A percentile compares a stretch with the other conserved stretches of the same genome.
These are phyloP conservation scores for Lactifluus echinatus DNA, from an alignment of 768 basidiomycete genomes.

Conservation along the genomic window DNA sequence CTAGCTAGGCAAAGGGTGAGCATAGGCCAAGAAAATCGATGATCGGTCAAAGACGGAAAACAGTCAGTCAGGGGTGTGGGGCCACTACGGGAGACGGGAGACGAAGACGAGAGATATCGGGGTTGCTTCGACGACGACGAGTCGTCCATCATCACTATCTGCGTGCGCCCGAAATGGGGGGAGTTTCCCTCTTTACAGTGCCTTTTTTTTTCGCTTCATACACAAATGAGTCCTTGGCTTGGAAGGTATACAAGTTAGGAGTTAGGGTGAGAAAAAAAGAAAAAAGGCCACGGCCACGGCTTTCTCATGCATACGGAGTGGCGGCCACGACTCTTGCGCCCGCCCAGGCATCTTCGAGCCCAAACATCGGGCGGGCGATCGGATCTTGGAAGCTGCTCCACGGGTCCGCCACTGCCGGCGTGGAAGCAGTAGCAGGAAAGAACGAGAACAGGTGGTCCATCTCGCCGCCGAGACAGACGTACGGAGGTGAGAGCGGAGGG, in stretches of 20 bases:
- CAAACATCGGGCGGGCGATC: constrained; percentile 1
- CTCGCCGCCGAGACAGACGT: neutral
- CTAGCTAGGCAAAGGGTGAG: neutral
- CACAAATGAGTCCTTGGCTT: too few species aligned
- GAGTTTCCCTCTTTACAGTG: neutral
- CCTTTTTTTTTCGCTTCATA: too few species aligned
- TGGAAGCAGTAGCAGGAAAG: neutral
- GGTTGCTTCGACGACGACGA: too few species aligned
- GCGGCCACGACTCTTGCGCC: neutral
- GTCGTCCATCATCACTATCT: neutral
- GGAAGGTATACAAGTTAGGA: too few species aligned
- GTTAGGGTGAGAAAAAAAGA: neutral
- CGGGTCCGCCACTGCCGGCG: neutral
- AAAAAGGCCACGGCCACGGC: too few species aligned
- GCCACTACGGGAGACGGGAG: too few species aligned
- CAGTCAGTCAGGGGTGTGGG: neutral
- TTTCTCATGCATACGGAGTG: constrained; percentile 11
- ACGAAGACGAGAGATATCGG: too few species aligned
- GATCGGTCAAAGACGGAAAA: neutral
- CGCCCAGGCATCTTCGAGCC: constrained; percentile 10
- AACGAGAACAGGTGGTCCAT: constrained; percentile 7
- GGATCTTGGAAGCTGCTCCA: constrained; percentile 8
- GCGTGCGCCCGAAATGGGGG: neutral
- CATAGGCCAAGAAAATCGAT: constrained; percentile 13
- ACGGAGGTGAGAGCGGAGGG: neutral